These are phyloP conservation scores for Ophiostoma sp. DNA, from an alignment of 2,329 filamentous ascomycete genomes.

Conservation along the genomic window DNA sequence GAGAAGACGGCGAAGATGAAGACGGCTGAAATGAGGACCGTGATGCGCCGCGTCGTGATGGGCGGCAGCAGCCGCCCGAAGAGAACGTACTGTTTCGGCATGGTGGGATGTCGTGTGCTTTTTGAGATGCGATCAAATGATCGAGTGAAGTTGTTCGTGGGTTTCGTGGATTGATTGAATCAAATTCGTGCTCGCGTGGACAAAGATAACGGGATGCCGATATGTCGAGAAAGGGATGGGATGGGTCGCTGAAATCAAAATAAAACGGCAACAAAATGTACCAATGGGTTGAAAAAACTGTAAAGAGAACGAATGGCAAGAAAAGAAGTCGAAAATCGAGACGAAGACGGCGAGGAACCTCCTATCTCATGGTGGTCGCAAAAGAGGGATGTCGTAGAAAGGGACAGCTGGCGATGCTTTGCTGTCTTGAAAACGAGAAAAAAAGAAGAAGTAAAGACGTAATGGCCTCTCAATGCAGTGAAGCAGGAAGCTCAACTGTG, in stretches of 20 bases:
- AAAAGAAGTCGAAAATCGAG: conserved; percentile 11
- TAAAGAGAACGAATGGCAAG: conserved; percentile 1
- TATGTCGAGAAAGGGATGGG: not conserved
- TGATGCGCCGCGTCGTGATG: conserved; percentile 54
- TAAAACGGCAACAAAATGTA: not conserved
- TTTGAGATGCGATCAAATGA: not conserved
- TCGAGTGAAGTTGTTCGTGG: not conserved
- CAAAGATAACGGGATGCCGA: not conserved
- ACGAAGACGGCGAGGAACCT: not conserved
- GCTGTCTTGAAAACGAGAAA: not conserved
- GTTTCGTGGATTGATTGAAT: not conserved
- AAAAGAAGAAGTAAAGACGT: not conserved
- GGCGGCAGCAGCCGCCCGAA: conserved; percentile 53
- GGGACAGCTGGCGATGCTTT: not conserved
- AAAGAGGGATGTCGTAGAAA: not conserved
- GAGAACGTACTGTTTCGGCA: conserved; percentile 50
- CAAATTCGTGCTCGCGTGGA: not conserved
- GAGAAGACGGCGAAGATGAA: conserved; percentile 55
- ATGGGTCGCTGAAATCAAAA: not conserved
- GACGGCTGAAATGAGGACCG: conserved; percentile 52
- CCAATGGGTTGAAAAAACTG: not conserved
- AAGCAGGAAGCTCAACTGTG: conserved; percentile 5
- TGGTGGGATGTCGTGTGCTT: conserved; percentile 33
- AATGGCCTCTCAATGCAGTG: not conserved
- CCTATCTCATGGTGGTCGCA: conserved; percentile 22